Conservation (phyloP, 345 rosid species). For the Pistacia atlantica region DNA sequence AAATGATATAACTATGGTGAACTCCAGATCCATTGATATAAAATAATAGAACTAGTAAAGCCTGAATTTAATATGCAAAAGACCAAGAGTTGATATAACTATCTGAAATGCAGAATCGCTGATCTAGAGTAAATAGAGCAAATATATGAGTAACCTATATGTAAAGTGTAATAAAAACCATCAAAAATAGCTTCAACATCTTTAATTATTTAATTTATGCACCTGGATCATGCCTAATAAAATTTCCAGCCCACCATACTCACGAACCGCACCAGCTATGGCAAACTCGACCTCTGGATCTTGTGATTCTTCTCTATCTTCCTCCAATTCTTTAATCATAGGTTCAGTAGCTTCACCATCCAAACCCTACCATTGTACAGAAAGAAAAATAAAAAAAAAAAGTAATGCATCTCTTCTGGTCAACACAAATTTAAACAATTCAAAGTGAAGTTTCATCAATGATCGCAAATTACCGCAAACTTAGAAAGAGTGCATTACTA, state of each 20-base stretch:
- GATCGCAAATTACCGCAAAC: background rate
- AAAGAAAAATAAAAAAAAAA: constrained; percentile 11
- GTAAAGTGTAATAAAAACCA: background rate
- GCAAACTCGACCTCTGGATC: constrained; percentile 99
- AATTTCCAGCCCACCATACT: constrained; percentile 90
- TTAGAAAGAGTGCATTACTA: background rate
- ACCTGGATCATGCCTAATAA: constrained; percentile 93
- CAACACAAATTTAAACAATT: constrained; percentile 1
- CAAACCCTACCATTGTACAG: constrained; percentile 61
- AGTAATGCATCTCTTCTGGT: constrained; percentile 2
- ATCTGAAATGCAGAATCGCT: constrained; percentile 3
- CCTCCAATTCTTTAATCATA: constrained; percentile 98
- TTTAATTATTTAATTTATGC: constrained; percentile 16
- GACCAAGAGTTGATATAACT: background rate
- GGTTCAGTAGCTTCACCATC: constrained; percentile 99
- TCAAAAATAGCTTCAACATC: too few relatives aligned
- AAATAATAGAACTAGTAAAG: background rate
- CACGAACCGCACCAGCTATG: constrained; percentile 96
- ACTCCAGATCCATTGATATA: background rate
- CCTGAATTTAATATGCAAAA: background rate
- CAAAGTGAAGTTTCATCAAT: background rate
- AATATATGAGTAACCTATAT: background rate
- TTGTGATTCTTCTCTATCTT: constrained; percentile 97
- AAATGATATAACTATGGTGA: background rate
- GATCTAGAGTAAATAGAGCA: background rate